Evolutionary conservation across 2,329 filamentous ascomycete genomes (phyloP).

Genomic region (Penicillium hesseltinei): DNA sequence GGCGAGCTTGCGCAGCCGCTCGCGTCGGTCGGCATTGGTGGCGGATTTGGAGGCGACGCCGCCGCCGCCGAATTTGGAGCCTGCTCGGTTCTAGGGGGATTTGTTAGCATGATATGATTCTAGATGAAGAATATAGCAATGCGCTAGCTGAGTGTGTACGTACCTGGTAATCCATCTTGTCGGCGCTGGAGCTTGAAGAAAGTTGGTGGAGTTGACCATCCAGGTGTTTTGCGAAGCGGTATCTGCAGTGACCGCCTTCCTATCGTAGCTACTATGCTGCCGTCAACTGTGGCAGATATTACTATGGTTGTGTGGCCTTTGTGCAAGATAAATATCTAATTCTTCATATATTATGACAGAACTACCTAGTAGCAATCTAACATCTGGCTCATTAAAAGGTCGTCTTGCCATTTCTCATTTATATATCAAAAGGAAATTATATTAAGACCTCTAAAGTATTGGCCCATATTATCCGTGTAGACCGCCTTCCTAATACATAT

Average conservation of each 20-base stretch:
- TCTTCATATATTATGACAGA: background rate
- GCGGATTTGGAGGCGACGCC: conserved; percentile 91
- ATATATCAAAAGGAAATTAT: background rate
- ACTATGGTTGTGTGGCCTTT: background rate
- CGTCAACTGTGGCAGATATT: background rate
- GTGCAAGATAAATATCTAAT: background rate
- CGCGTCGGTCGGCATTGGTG: conserved; percentile 94
- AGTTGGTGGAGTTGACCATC: conserved; percentile 15
- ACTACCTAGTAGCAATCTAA: background rate
- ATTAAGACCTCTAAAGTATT: background rate
- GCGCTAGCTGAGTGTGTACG: background rate
- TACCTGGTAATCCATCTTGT: conserved; percentile 54
- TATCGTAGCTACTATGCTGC: background rate
- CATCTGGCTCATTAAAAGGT: too few relatives aligned
- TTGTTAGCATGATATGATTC: conserved; percentile 9
- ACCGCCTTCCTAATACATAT: background rate
- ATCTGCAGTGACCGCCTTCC: background rate
- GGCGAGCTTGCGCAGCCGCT: conserved; percentile 94
- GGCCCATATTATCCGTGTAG: background rate
- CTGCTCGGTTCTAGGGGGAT: conserved; percentile 73
- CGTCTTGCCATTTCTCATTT: background rate
- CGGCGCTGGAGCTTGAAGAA: conserved; percentile 3
- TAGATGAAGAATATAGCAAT: too few relatives aligned
- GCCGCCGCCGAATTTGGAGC: conserved; percentile 96
- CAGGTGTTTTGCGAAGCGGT: conserved; percentile 3